Evolutionary conservation across 805 yeast genomes (phyloP).

Genomic region (Maudiozyma turicensis): DNA sequence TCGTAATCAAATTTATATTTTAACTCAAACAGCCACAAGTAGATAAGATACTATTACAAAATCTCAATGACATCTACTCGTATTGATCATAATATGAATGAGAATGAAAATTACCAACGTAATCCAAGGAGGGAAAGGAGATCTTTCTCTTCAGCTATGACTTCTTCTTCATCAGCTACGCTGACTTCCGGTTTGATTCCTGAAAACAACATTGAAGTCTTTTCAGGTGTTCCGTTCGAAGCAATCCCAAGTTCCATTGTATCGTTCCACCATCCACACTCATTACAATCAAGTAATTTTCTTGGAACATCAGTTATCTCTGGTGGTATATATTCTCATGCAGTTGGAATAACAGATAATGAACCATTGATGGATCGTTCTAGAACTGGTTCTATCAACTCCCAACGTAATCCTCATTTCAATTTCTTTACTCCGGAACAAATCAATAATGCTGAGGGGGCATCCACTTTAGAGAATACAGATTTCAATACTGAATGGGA

Average conservation of each 20-base stretch:
- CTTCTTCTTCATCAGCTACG: conserved; percentile 28
- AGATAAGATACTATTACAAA: not conserved
- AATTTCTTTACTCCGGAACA: conserved; percentile 77
- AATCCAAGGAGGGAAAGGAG: not conserved
- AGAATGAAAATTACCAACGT: not conserved
- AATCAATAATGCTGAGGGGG: conserved; percentile 79
- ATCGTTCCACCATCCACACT: conserved; percentile 64
- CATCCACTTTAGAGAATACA: conserved; percentile 64
- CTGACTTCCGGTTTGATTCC: conserved; percentile 19
- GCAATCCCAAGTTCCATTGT: conserved; percentile 70
- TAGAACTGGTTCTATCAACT: conserved; percentile 23
- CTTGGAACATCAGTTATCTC: conserved; percentile 11
- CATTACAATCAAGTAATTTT: conserved; percentile 29
- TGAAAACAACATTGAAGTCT: conserved; percentile 61
- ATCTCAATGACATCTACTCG: not conserved
- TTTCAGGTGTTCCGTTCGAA: conserved; percentile 69
- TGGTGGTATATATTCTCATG: conserved; percentile 19
- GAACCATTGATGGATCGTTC: conserved; percentile 29
- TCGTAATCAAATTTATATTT: not conserved
- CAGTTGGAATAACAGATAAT: conserved; percentile 7
- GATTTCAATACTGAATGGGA: conserved; percentile 76
- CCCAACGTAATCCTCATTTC: conserved; percentile 41
- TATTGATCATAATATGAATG: not conserved
- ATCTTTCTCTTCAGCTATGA: conserved; percentile 27
- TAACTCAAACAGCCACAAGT: not conserved